Base-by-base conservation (phyloP, 306 rosid species). In the Hippophae gyantsensis region DNA sequence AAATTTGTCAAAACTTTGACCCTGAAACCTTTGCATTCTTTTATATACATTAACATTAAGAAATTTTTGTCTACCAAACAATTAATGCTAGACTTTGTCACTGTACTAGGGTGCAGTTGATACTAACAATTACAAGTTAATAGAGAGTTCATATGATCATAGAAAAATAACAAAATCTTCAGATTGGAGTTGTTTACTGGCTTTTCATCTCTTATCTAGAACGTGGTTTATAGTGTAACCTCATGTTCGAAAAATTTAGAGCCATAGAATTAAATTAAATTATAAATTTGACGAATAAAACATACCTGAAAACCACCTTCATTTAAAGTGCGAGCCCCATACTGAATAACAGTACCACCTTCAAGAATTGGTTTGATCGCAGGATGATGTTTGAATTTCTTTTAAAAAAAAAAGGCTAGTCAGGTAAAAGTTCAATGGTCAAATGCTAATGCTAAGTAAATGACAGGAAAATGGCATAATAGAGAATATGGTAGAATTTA, bases 281-380 rank as follows among this genome's bases (percentile, higher is more conserved):
- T 63, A 54, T 48, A 64, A 51, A 43, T 56, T 13, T 43, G 6
- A 48, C 53, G 66, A 11, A 32, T 26, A 64, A 58, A 43, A 47
- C 76, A 42, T 71, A 90, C 98, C 98, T 90, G 98, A 73, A 85
- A 76, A 73, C 98, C 98, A 53, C 96, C 96, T 72, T 92, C 98
- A 74, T 92, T 92, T 74, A 92, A 81, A 40, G 87, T 79, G 72
- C 98, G 96, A 76, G 98, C 96, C 43, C 98, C 96, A 69, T 85
- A 87, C 76, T 92, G 95, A 68, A 92, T 72, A 69, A 83, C 89
- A 57, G 87, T 78, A 66, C 98, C 98, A 49, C 96, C 93, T 71
- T 87, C 84, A 71, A 92, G 73, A 57, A 85, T 63, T 62, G 78
- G 76, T 73, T 75, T 79, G 81, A 92, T 85, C 67, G 86, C 86